Evolutionary conservation across 2,329 filamentous ascomycete species (phyloP), one percentile per base, ranked within the genome.

Genomic region (Curvularia lunata): DNA sequence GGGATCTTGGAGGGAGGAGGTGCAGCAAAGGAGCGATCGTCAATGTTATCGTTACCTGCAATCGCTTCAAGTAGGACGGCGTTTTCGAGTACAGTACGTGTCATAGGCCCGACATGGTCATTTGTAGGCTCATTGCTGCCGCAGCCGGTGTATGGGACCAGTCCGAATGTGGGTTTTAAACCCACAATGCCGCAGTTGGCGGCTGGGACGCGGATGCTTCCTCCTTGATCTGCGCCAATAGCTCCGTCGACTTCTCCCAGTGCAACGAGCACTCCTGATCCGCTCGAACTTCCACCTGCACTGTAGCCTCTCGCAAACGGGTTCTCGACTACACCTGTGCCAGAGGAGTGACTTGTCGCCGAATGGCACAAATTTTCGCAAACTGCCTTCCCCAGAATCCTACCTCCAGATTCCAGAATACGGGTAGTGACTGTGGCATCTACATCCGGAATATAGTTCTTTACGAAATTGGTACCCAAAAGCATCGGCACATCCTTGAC

Each of bases 101-200:
- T 78, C 71, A 84, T 80, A 0, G 81, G 81, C 0, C 80, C 80
- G 10, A 71, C 37, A 61, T 85, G 82, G 58, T 86, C 84, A 41
- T 84, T 80, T 1, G 82, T 77, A 0, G 82, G 77, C 56, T 84
- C 81, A 0, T 81, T 80, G 38, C 78, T 80, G 1, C 77, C 76
- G 45, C 82, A 77, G 0, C 81, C 83, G 0, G 81, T 85, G 51
- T 79, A 85, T 0, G 83, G 83, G 0, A 85, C 74, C 1, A 84
- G 72, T 0, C 83, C 83, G 60, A 82, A 78, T 0, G 83, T 85
- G 0, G 83, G 81, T 54, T 85, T 85, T 12, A 84, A 66, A 0
- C 83, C 83, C 12, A 83, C 80, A 52, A 70, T 65, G 1, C 71
- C 72, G 47, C 70, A 73, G 28, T 72, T 70, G 25, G 67, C 74